Evolutionary conservation across 1,139 yeast species (phyloP).

Genomic region (Suhomyces panamericanus): DNA sequence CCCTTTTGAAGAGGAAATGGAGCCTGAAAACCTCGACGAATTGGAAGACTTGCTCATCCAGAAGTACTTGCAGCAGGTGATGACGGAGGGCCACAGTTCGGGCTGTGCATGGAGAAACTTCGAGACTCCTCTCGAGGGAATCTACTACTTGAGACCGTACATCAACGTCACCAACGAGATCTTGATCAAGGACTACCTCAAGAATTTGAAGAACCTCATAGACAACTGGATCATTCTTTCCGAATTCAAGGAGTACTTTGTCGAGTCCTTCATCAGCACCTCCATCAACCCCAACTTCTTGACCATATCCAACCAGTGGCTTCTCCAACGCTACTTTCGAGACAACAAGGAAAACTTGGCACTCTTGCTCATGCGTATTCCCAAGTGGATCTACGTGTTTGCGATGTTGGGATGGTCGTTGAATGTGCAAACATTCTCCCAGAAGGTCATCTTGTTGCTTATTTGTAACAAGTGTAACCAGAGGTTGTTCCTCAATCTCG

Average conservation of each 20-base stretch:
- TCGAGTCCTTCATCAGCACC: constrained; percentile 11
- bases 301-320: constrained; percentile 32
- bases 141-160: constrained; percentile 40
- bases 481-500: constrained; percentile 29
- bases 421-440: constrained; percentile 31
- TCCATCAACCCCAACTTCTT: constrained; percentile 18
- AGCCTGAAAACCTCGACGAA: constrained; percentile 11
- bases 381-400: constrained; percentile 35
- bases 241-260: constrained; percentile 16
- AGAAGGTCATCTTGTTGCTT: constrained; percentile 31
- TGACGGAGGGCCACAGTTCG: constrained; percentile 27
- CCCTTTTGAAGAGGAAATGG: constrained; percentile 10
- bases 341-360: constrained; percentile 39
- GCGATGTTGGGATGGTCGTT: constrained; percentile 43
- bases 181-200: constrained; percentile 31
- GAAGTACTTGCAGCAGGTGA: constrained; percentile 29
- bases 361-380: constrained; percentile 23
- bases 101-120: constrained; percentile 42
- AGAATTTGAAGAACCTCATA: constrained; percentile 29
- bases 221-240: constrained; percentile 27
- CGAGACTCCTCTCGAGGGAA: constrained; percentile 36
- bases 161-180: constrained; percentile 32
- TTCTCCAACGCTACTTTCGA: constrained; percentile 28
- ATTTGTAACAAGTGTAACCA: constrained; percentile 41
- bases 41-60: constrained; percentile 27